phyloP scores from a whole-genome alignment of 2,329 filamentous ascomycete genomes.

The Bipolaris sorokiniana region DNA sequence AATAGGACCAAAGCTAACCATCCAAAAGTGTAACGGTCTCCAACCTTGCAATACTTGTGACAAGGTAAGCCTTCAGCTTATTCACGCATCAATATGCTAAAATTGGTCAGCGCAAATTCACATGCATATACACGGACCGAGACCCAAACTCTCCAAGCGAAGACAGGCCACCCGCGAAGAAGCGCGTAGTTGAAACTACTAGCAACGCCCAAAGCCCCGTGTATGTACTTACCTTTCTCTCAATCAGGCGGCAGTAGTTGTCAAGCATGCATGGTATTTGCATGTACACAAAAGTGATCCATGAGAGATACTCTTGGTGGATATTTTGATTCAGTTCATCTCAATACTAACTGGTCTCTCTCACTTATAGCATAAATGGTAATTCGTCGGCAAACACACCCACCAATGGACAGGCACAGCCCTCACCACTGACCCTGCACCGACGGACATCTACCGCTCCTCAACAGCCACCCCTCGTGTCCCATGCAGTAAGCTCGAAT shows the following conservation, averaged over 20 bases:
- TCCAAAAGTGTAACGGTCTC: slow-evolving; percentile 62
- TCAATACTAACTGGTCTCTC: not conserved
- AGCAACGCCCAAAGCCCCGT: slow-evolving; percentile 24
- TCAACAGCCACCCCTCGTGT: slow-evolving; percentile 13
- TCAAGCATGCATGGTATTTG: not conserved
- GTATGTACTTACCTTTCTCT: slow-evolving; percentile 4
- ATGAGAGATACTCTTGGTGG: not conserved
- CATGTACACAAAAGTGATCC: not conserved
- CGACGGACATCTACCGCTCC: slow-evolving; percentile 25
- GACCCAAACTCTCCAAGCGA: slow-evolving; percentile 44
- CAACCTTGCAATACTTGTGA: slow-evolving; percentile 65
- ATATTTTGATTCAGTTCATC: not conserved
- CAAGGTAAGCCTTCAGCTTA: slow-evolving; percentile 51
- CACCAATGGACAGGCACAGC: slow-evolving; percentile 25
- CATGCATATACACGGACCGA: slow-evolving; percentile 48
- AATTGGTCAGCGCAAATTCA: slow-evolving; percentile 48
- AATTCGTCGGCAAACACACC: slow-evolving; percentile 31
- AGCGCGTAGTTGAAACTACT: slow-evolving; percentile 31
- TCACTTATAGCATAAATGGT: slow-evolving; percentile 20
- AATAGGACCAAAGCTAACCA: slow-evolving; percentile 18
- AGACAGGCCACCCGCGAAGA: slow-evolving; percentile 48
- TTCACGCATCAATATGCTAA: slow-evolving; percentile 20
- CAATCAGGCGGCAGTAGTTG: not conserved
- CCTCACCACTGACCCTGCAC: slow-evolving; percentile 28
- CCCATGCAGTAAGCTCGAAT: slow-evolving; percentile 20